Conservation (phyloP, 2,329 filamentous ascomycete species). For the Trichoderma guizhouense region DNA sequence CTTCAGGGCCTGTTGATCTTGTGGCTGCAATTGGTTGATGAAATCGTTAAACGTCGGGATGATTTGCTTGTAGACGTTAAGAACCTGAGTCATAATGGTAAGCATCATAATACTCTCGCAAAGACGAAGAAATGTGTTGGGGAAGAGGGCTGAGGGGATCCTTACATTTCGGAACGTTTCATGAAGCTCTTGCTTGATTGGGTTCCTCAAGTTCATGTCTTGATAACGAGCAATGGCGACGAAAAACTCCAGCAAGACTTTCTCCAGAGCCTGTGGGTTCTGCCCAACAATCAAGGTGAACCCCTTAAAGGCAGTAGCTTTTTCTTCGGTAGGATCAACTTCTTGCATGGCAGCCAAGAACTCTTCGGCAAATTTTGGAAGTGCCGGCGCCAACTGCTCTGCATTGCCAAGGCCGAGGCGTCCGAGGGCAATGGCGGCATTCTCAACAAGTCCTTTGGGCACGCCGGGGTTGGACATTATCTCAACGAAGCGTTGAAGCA, state of each 20-base stretch:
- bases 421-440: slow-evolving; percentile 89
- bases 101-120: neutral
- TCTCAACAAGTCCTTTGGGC: slow-evolving; percentile 84
- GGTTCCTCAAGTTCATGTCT: slow-evolving; percentile 57
- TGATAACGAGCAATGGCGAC: slow-evolving; percentile 76
- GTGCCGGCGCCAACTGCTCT: slow-evolving; percentile 71
- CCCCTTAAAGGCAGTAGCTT: slow-evolving; percentile 87
- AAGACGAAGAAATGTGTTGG: neutral
- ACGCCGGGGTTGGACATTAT: slow-evolving; percentile 85
- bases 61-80: slow-evolving; percentile 55
- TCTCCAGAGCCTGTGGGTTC: slow-evolving; percentile 91
- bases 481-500: slow-evolving; percentile 73
- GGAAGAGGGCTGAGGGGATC: neutral
- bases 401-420: slow-evolving; percentile 78
- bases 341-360: slow-evolving; percentile 81
- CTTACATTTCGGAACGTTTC: slow-evolving; percentile 74
- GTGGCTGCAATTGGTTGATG: slow-evolving; percentile 46
- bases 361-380: slow-evolving; percentile 74
- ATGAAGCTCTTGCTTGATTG: slow-evolving; percentile 63
- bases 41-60: slow-evolving; percentile 59
- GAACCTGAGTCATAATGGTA: slow-evolving; percentile 37
- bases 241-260: slow-evolving; percentile 78
- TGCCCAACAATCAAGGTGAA: slow-evolving; percentile 80
- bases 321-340: slow-evolving; percentile 86
- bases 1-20: slow-evolving; percentile 49